Percentiles rank a stretch among this genome's conserved stretches.
phyloP scores from a whole-genome alignment of 164 flowering plant genomes.

The Euptelea pleiosperma region DNA sequence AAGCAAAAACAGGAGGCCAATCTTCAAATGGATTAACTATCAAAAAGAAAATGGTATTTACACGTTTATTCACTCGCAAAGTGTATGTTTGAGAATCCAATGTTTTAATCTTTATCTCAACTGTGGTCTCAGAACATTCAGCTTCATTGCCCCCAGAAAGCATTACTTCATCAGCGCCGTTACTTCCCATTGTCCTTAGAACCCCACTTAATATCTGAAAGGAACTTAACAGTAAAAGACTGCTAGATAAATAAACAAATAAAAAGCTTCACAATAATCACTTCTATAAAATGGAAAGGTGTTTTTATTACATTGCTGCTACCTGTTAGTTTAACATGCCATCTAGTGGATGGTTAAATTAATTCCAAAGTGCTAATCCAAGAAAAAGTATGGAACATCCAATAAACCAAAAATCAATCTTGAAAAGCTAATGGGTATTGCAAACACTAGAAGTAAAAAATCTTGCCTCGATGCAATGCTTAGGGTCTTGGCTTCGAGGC shows the following conservation, averaged over 20 bases:
- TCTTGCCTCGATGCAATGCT: too few species aligned
- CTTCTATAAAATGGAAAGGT: not conserved
- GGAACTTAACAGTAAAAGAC: not conserved
- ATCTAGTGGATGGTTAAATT: not conserved
- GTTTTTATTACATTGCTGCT: too few species aligned
- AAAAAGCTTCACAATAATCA: not conserved
- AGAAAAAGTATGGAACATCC: not conserved
- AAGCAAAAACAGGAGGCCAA: not conserved
- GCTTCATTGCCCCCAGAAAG: constrained; percentile 32
- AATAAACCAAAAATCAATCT: not conserved
- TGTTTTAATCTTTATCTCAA: constrained; percentile 87
- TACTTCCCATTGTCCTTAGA: constrained; percentile 46
- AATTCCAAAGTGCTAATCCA: not conserved
- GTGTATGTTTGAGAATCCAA: constrained; percentile 90
- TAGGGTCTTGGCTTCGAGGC: too few species aligned
- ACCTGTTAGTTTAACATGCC: not conserved
- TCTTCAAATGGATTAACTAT: not conserved
- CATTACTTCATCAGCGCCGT: constrained; percentile 32
- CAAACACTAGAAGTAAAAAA: too few species aligned
- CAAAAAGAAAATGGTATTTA: constrained; percentile 18
- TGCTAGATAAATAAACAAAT: not conserved
- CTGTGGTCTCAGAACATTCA: constrained; percentile 56
- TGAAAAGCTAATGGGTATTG: too few species aligned
- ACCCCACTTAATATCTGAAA: constrained; percentile 5
- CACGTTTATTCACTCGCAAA: constrained; percentile 79